Evolutionary conservation across 805 yeast genomes (phyloP), one percentile per base, ranked within the genome.

Genomic region (Saccharomycopsis synnaedendra): DNA sequence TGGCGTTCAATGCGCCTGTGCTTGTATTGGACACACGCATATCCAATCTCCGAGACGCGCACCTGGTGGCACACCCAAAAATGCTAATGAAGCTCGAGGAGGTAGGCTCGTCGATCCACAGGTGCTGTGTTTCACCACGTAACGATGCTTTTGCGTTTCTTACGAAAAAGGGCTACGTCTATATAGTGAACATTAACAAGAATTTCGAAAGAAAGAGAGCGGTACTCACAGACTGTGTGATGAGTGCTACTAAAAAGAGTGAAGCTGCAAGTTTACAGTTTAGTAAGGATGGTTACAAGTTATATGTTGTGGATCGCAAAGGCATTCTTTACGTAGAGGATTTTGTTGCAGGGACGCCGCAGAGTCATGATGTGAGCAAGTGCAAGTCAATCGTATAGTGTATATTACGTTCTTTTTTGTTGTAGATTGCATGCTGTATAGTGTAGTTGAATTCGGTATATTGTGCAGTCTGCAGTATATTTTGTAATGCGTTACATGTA

Each of bases 121-220:
- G 71, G 41, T 76, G 82, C 48, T 79, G 81, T 28, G 72, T 85
- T 0, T 84, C 94, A 3, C 96, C 96, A 1, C 68, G 95, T 28
- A 89, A 93, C 32, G 95, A 88, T 59, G 82, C 93, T 0, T 70
- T 87, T 32, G 95, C 90, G 3, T 82, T 85, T 55, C 63, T 88
- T 27, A 93, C 84, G 58, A 76, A 85, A 51, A 78, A 78, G 47
- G 97, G 97, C 0, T 68, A 76, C 1, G 80, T 88, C 0, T 86
- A 71, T 53, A 62, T 82, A 42, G 71, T 80, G 55, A 65, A 76
- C 3, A 69, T 80, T 5, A 65, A 70, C 56, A 66, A 67, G 48
- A 69, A 69, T 48, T 64, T 61, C 51, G 76, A 73, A 52, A 70
- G 68, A 45, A 72, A 73, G 44, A 64, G 78, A 43, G 72, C 80